These are phyloP conservation scores for Aspergillus sp. DNA, from an alignment of 2,329 filamentous ascomycete genomes.

Conservation along the genomic window DNA sequence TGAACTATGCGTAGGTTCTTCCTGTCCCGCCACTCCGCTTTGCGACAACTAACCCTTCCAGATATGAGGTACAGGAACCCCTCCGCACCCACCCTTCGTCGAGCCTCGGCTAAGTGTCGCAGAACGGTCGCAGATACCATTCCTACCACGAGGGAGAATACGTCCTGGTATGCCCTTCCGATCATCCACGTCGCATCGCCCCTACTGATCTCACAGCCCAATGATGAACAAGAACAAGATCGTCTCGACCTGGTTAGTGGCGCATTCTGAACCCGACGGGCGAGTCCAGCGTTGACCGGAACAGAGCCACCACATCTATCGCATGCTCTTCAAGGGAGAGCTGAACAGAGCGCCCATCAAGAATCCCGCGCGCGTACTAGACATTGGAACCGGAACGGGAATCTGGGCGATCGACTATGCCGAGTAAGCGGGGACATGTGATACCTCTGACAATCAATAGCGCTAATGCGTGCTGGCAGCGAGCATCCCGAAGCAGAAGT, in stretches of 20 bases:
- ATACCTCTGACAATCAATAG: conserved; percentile 1
- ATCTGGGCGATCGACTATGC: conserved; percentile 42
- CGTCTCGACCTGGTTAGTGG: conserved; percentile 35
- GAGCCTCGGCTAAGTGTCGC: background rate
- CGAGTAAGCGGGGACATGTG: conserved; percentile 28
- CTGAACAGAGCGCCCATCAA: conserved; percentile 30
- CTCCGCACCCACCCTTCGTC: background rate
- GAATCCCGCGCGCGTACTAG: conserved; percentile 31
- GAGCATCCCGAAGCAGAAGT: conserved; percentile 31
- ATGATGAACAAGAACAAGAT: conserved; percentile 40
- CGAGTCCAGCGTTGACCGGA: background rate
- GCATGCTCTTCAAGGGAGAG: conserved; percentile 35
- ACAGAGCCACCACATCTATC: conserved; percentile 38
- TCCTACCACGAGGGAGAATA: conserved; percentile 36
- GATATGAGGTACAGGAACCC: conserved; percentile 32
- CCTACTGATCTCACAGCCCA: conserved; percentile 24
- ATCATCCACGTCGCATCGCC: background rate
- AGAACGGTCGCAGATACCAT: conserved; percentile 37
- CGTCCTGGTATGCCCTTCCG: conserved; percentile 24
- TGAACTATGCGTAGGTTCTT: conserved; percentile 34
- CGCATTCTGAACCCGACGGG: background rate
- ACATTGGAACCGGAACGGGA: conserved; percentile 40
- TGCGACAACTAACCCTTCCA: conserved; percentile 18
- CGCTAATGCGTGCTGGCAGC: conserved; percentile 13
- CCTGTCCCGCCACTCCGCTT: background rate